Conservation (phyloP, 2,329 filamentous ascomycete genomes). For the Fusarium sp. region DNA sequence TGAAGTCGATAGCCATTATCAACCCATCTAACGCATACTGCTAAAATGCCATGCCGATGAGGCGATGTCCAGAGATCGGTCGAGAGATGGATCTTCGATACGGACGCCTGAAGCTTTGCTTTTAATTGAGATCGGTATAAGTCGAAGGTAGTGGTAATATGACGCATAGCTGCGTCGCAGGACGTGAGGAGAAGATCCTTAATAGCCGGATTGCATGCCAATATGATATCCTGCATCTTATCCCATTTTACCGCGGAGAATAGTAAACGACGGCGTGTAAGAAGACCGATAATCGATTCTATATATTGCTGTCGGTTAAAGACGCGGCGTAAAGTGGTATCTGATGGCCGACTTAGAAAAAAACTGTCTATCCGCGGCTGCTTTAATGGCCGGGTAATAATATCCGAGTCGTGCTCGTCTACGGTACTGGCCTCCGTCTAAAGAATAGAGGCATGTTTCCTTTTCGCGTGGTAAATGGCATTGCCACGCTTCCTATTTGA, state of each 20-base stretch:
- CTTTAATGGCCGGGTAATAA: not conserved
- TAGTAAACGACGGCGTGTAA: not conserved
- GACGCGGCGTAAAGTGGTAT: not conserved
- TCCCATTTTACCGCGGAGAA: not conserved
- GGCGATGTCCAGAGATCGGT: not conserved
- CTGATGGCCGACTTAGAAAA: not conserved
- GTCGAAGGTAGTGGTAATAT: not conserved
- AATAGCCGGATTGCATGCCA: not conserved
- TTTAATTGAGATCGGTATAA: not conserved
- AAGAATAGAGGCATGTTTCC: not conserved
- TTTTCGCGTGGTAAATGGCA: not conserved
- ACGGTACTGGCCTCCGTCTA: not conserved
- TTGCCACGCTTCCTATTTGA: not conserved
- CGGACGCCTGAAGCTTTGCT: not conserved
- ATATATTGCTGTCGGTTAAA: not conserved
- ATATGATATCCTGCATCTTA: not conserved
- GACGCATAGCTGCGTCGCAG: not conserved
- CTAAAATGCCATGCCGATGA: not conserved
- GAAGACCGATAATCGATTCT: not conserved
- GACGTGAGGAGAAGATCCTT: not conserved
- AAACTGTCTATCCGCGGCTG: not conserved
- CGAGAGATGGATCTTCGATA: not conserved
- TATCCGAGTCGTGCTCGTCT: not conserved
- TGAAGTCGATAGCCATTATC: not conserved
- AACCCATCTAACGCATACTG: not conserved